phyloP scores from a whole-genome alignment of 805 yeast genomes.

The Wickerhamiella australiensis region DNA sequence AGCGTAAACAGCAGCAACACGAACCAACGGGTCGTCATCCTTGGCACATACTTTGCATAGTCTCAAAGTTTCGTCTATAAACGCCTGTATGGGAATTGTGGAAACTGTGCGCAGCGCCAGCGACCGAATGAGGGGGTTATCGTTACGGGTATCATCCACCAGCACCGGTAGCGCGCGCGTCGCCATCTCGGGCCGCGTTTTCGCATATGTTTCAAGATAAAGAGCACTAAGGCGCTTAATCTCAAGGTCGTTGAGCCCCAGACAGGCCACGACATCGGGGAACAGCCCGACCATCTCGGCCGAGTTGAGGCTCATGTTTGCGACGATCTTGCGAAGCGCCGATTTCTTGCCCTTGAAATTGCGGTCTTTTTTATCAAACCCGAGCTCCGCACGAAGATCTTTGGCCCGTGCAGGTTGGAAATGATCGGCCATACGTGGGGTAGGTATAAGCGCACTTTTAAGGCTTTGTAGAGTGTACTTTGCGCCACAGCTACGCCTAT shows the following conservation, averaged over 20 bases:
- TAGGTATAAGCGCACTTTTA: too few relatives aligned
- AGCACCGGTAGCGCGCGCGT: slow-evolving; percentile 45
- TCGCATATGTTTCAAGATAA: slow-evolving; percentile 50
- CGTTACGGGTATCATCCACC: slow-evolving; percentile 37
- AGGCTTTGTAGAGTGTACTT: too few relatives aligned
- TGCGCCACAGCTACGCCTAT: too few relatives aligned
- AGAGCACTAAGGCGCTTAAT: slow-evolving; percentile 60
- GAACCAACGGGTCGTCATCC: slow-evolving; percentile 46
- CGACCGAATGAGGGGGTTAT: slow-evolving; percentile 39
- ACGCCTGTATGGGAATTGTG: slow-evolving; percentile 45
- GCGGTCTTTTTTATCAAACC: slow-evolving; percentile 28
- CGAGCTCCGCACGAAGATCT: slow-evolving; percentile 29
- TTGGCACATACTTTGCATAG: slow-evolving; percentile 30
- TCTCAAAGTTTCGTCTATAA: slow-evolving; percentile 35
- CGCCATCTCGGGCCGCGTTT: slow-evolving; percentile 45
- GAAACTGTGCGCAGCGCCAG: slow-evolving; percentile 55
- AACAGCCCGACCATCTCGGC: slow-evolving; percentile 57
- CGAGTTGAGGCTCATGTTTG: slow-evolving; percentile 74
- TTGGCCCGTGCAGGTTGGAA: slow-evolving; percentile 23
- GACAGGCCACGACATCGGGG: slow-evolving; percentile 48
- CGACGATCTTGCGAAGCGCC: slow-evolving; percentile 59
- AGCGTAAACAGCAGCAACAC: slow-evolving; percentile 58
- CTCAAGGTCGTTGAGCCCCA: slow-evolving; percentile 46
- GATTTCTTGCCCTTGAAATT: slow-evolving; percentile 31
- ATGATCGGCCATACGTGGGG: slow-evolving; percentile 2